Conservation (phyloP, 768 basidiomycete genomes). For the Russula virescens region DNA sequence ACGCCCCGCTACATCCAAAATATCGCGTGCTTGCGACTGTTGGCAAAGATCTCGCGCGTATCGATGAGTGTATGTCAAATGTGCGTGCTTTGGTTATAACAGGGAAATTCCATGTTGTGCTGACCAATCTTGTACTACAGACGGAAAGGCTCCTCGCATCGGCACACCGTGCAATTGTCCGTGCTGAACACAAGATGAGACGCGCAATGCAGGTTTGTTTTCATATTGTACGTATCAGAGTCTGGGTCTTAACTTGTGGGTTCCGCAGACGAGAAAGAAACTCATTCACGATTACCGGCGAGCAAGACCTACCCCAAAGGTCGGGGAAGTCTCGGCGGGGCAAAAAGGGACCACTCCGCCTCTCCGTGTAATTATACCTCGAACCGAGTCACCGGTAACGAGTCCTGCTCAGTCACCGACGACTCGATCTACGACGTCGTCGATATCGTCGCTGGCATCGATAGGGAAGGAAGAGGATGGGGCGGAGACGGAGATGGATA, state of each 20-base stretch:
- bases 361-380: constrained; percentile 16
- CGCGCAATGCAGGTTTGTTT: constrained; percentile 18
- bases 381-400: constrained; percentile 2
- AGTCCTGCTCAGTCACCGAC: constrained; percentile 22
- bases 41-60: constrained; percentile 49
- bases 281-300: constrained; percentile 16
- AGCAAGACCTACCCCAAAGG: background rate
- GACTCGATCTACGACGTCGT: constrained; percentile 36
- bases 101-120: background rate
- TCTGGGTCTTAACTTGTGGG: background rate
- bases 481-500: constrained; percentile 46
- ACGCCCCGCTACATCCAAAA: constrained; percentile 23
- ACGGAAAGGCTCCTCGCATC: constrained; percentile 12
- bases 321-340: background rate
- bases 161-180: constrained; percentile 14
- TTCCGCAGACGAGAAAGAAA: constrained; percentile 8
- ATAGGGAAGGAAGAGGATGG: constrained; percentile 61
- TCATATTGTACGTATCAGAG: constrained; percentile 4
- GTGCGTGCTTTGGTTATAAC: constrained; percentile 34
- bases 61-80: constrained; percentile 47
- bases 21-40: constrained; percentile 48
- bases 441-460: constrained; percentile 45
- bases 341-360: constrained; percentile 3
- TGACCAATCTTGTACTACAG: constrained; percentile 1
- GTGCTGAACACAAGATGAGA: constrained; percentile 17